Evolutionary conservation across 2,329 filamentous ascomycete genomes (phyloP), one percentile per base, ranked within the genome.

Genomic region (Massarina eburnea): DNA sequence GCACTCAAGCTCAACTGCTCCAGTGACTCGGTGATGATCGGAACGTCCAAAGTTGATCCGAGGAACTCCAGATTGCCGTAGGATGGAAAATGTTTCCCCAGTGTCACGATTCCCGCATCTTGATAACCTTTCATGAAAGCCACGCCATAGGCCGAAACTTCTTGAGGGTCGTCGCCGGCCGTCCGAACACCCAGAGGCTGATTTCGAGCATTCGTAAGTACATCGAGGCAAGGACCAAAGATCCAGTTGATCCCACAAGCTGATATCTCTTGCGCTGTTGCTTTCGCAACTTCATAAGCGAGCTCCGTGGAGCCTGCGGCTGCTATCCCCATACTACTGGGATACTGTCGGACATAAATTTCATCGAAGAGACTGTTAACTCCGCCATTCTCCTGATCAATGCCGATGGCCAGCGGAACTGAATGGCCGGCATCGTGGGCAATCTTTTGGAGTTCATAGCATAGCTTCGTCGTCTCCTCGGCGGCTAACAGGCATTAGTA

Each of bases 311-410:
- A 91, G 19, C 91, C 90, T 4, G 91, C 91, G 18, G 94, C 94
- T n/a, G 92, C 91, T 49, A 96, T 80, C 10, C 91, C 92, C 92
- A 99, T 97, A 52, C 92, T 89, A 63, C 91, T 96, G 8, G 94
- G 94, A 58, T 96, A 99, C 67, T 97, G 94, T 55, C 90, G 91
- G 57, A 97, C 92, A 67, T 91, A 94, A 62, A 94, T 89, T 59
- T 96, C 91, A 68, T 97, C 92, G 63, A 95, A 96, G 2, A 97
- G 80, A 72, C 90, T 96, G 74, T 96, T 97, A 68, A 96, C 92
- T 3, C 92, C 91, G 54, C 94, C 94, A 82, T 99, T 97, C 70
- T 99, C 94, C 68, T 99, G 94, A 66, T 97, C 94, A 29, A 97
- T 76, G 30, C 88, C 91, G 59, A 99, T 96, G 43, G 95, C 78